Evolutionary conservation across 2,329 filamentous ascomycete genomes (phyloP), one percentile per base, ranked within the genome.

Genomic region (Zasmidium cellare): DNA sequence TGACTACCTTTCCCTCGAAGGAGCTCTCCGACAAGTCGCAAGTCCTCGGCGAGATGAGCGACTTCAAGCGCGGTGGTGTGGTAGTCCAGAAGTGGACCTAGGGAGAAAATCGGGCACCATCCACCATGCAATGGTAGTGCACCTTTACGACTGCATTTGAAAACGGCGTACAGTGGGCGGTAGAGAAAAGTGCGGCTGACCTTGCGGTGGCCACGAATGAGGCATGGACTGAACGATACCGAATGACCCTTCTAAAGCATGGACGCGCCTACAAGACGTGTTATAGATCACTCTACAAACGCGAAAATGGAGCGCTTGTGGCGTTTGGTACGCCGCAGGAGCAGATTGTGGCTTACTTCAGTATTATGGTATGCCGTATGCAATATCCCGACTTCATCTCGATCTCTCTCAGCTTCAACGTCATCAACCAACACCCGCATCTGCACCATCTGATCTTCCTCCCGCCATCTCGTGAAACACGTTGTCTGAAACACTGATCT

Each of bases 1-100:
- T 88, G 63, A 94, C 90, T 0, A 93, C 90, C 0, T 94, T 94
- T 74, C 90, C 90, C 3, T 91, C 85, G 69, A 92, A 91, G 76
- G 88, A 93, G 54, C 83, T 93, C 62, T 86, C 82, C 1, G 89
- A 94, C 68, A 87, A 87, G 73, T 67, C 71, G 48, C 73, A 71
- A 63, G 76, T 70, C 55, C 67, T 79, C 60, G 80, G 76, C 45
- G 80, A 81, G 52, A 73, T 81, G 69, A 60, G 71, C 2, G 79
- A 80, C 59, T 79, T 81, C 67, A 80, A 80, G 74, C 73, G 80
- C 14, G 81, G 81, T 22, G 80, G 80, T 1, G 79, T 80, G n/a
- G 77, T 83, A 31, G 80, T 83, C 58, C 81, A 83, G 69, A 83
- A 82, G 70, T 83, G 81, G 81, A 78, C 67, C 54, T 77, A 56